Percentiles rank a stretch among this genome's conserved stretches.
Conservation (phyloP, 805 yeast genomes). For the Suhomyces canberraensis region DNA sequence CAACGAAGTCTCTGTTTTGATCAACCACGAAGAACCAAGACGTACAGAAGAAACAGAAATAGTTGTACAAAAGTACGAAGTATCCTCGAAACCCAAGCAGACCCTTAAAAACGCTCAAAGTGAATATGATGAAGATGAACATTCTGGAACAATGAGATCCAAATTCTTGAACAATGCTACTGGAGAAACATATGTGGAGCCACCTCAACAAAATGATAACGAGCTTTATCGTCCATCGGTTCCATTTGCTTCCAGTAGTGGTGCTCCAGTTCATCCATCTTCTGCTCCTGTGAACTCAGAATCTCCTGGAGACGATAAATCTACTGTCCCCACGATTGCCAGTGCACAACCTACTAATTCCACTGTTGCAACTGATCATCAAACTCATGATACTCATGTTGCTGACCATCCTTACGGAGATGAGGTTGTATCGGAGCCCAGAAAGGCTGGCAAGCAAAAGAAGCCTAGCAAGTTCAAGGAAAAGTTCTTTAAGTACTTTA, state of each 20-base stretch:
- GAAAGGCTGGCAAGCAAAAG: conserved; percentile 7
- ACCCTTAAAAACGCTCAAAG: background rate
- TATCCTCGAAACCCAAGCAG: background rate
- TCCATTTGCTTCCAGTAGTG: background rate
- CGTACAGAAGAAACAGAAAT: background rate
- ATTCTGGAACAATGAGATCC: too few species aligned
- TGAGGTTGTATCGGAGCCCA: background rate
- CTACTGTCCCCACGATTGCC: conserved; percentile 6
- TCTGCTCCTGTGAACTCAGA: background rate
- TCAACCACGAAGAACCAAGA: background rate
- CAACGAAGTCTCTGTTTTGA: background rate
- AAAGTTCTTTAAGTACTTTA: conserved; percentile 28
- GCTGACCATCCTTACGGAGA: background rate
- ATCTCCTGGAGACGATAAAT: conserved; percentile 7
- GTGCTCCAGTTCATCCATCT: background rate
- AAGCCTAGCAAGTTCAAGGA: conserved; percentile 16
- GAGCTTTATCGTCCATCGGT: background rate
- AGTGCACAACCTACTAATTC: conserved; percentile 9
- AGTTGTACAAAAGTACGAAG: background rate
- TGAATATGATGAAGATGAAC: background rate
- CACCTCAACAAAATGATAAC: background rate
- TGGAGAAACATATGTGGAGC: background rate
- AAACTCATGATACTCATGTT: conserved; percentile 1
- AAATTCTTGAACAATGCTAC: background rate
- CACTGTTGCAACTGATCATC: conserved; percentile 7